phyloP scores from a whole-genome alignment of 83 land plant genomes.

The Thuja plicata region DNA sequence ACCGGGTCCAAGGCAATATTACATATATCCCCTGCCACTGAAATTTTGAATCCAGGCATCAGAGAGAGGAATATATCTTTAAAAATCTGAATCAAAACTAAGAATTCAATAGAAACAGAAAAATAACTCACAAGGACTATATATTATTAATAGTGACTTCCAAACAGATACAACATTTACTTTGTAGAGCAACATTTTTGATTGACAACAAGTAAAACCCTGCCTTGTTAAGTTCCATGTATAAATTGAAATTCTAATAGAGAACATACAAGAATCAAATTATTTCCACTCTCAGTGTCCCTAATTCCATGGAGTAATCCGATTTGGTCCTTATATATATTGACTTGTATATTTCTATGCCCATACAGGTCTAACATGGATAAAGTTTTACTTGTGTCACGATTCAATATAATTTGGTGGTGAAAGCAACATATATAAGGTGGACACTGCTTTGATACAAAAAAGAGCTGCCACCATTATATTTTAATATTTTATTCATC shows the following conservation, averaged over 20 bases:
- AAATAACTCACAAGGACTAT: not conserved
- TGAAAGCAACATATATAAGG: not conserved
- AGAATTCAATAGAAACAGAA: not conserved
- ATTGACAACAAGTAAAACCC: not conserved
- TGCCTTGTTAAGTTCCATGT: not conserved
- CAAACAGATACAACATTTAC: not conserved
- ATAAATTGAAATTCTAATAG: too few relatives aligned
- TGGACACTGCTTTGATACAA: not conserved
- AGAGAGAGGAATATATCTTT: not conserved
- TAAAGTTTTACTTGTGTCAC: not conserved
- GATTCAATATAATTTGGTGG: not conserved
- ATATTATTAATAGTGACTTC: not conserved
- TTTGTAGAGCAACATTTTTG: not conserved
- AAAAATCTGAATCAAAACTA: not conserved
- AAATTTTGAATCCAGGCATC: not conserved
- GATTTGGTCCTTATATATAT: not conserved
- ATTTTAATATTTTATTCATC: not conserved
- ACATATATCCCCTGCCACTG: slow-evolving; percentile 72
- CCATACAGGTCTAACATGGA: not conserved
- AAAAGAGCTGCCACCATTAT: not conserved
- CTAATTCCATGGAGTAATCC: not conserved
- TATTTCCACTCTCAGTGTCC: not conserved
- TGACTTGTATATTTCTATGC: not conserved
- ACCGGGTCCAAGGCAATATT: slow-evolving; percentile 82
- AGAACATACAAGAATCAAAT: not conserved